phyloP scores from a whole-genome alignment of 352 stramenopile genomes.

The Peronospora belbahrii region DNA sequence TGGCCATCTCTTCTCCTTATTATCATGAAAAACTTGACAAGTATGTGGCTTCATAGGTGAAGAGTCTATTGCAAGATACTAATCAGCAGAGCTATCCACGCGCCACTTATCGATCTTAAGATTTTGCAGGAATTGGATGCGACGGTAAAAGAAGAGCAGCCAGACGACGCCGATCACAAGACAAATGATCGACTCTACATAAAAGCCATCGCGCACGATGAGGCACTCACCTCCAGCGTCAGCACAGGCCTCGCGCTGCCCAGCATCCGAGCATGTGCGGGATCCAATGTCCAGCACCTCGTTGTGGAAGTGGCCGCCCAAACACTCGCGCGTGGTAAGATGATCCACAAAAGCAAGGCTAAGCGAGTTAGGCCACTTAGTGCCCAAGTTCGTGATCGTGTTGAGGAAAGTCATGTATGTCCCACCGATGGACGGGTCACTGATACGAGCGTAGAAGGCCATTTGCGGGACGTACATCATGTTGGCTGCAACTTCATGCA shows the following conservation, averaged over 20 bases:
- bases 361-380: slow-evolving; percentile 89
- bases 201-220: slow-evolving; percentile 77
- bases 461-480: slow-evolving; percentile 95
- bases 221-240: slow-evolving; percentile 58
- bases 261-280: slow-evolving; percentile 67
- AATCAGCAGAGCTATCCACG: slow-evolving; percentile 36
- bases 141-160: slow-evolving; percentile 61
- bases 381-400: slow-evolving; percentile 96
- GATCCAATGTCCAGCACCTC: slow-evolving; percentile 68
- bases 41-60: slow-evolving; percentile 2
- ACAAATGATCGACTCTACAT: slow-evolving; percentile 69
- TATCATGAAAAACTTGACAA: slow-evolving; percentile 8
- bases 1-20: slow-evolving; percentile 13
- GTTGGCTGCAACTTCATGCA: slow-evolving; percentile 83
- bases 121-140: slow-evolving; percentile 65
- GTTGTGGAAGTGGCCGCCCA: slow-evolving; percentile 58
- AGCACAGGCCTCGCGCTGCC: slow-evolving; percentile 51
- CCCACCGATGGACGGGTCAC: slow-evolving; percentile 95
- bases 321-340: slow-evolving; percentile 71
- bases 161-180: slow-evolving; percentile 57
- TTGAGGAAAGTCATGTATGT: slow-evolving; percentile 99
- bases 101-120: slow-evolving; percentile 82
- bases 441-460: slow-evolving; percentile 97
- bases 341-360: slow-evolving; percentile 78
- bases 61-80: slow-evolving; percentile 21